Percentiles rank a stretch among this genome's conserved stretches.
Evolutionary conservation across 306 rosid genomes (phyloP).

Genomic region (Castanopsis chinensis): DNA sequence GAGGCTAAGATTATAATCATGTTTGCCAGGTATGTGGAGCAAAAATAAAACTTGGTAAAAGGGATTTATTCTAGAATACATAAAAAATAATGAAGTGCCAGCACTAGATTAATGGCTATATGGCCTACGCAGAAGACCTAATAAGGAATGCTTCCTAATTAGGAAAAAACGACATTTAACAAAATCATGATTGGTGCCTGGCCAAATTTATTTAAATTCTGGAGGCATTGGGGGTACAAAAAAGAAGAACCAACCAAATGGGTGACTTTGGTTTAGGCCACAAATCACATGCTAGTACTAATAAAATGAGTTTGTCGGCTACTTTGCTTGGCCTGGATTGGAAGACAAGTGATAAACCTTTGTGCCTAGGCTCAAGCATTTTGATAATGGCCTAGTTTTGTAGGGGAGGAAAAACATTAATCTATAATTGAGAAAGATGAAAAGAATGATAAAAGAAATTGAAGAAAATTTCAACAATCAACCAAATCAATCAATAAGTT

Average conservation of each 20-base stretch:
- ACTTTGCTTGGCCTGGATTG: slow-evolving; percentile 71
- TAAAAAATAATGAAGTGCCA: slow-evolving; percentile 23
- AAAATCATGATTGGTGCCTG: slow-evolving; percentile 49
- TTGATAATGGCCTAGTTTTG: slow-evolving; percentile 72
- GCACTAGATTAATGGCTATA: slow-evolving; percentile 37
- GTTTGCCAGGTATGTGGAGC: slow-evolving; percentile 40
- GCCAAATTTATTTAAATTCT: slow-evolving; percentile 9
- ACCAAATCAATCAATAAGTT: not conserved
- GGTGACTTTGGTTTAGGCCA: slow-evolving; percentile 67
- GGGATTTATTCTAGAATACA: not conserved
- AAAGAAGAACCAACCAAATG: slow-evolving; percentile 50
- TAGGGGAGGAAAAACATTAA: slow-evolving; percentile 71
- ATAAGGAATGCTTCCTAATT: slow-evolving; percentile 55
- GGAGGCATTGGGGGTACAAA: slow-evolving; percentile 21
- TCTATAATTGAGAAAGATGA: slow-evolving; percentile 55
- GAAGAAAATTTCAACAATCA: slow-evolving; percentile 19
- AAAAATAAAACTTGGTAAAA: slow-evolving; percentile 27
- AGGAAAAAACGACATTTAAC: slow-evolving; percentile 44
- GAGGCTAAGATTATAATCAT: slow-evolving; percentile 50
- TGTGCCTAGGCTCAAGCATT: slow-evolving; percentile 56
- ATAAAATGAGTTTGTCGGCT: slow-evolving; percentile 93
- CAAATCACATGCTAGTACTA: slow-evolving; percentile 75
- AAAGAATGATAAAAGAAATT: slow-evolving; percentile 48
- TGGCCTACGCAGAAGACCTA: slow-evolving; percentile 38
- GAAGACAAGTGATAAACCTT: slow-evolving; percentile 41